Conservation (phyloP, 345 rosid genomes). For the Abelmoschus esculentus region DNA sequence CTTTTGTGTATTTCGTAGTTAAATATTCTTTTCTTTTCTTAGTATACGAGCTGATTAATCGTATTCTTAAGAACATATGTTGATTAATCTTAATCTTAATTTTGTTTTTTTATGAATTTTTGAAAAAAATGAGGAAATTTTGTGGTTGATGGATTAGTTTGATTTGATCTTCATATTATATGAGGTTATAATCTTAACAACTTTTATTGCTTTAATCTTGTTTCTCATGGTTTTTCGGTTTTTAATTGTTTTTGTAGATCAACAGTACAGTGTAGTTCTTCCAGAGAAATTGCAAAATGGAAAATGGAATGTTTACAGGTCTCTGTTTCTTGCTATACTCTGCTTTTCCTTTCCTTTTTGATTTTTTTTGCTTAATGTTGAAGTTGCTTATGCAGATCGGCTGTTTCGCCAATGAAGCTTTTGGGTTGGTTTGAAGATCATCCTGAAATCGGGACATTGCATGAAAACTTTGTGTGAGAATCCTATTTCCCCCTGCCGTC, state of each 20-base stretch:
- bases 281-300: conserved; percentile 73
- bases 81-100: background rate
- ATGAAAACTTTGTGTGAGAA: conserved; percentile 68
- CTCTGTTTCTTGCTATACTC: background rate
- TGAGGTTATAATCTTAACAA: background rate
- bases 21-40: background rate
- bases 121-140: background rate
- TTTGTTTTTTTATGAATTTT: background rate
- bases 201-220: background rate
- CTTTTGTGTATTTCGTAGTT: background rate
- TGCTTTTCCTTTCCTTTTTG: background rate
- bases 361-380: background rate
- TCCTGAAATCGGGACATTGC: conserved; percentile 72
- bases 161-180: background rate
- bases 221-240: background rate
- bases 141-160: background rate
- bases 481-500: background rate
- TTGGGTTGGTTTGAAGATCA: conserved; percentile 55
- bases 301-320: conserved; percentile 92
- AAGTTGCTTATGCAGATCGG: conserved; percentile 39
- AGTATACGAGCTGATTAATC: background rate
- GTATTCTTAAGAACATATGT: background rate
- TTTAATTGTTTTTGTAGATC: conserved; percentile 21
- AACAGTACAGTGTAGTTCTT: conserved; percentile 51
- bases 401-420: conserved; percentile 49